Evolutionary conservation across 1,139 yeast species (phyloP).

Genomic region (Fermentozyma sake): DNA sequence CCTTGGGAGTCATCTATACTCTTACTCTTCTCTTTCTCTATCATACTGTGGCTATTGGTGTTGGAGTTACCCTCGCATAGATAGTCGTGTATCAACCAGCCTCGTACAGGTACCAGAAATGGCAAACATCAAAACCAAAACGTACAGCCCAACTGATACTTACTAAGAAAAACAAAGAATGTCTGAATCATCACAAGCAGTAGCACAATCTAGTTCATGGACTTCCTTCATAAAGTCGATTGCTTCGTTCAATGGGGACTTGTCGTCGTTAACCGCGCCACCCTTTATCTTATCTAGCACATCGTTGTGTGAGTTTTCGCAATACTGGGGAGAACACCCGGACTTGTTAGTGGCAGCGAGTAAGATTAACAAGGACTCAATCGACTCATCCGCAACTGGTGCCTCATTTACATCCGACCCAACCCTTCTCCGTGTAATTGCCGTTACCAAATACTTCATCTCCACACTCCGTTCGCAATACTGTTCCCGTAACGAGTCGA

Average conservation of each 20-base stretch:
- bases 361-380: slow-evolving; percentile 14
- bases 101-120: too few relatives aligned
- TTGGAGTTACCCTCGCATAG: too few relatives aligned
- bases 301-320: slow-evolving; percentile 85
- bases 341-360: slow-evolving; percentile 74
- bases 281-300: slow-evolving; percentile 94
- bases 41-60: too few relatives aligned
- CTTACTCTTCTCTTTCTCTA: too few relatives aligned
- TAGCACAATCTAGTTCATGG: slow-evolving; percentile 55
- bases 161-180: too few relatives aligned
- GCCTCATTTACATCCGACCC: slow-evolving; percentile 42
- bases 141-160: too few relatives aligned
- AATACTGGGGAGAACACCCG: slow-evolving; percentile 91
- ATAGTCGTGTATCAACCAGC: too few relatives aligned
- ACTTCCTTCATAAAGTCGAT: slow-evolving; percentile 85
- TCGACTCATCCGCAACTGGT: slow-evolving; percentile 19
- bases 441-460: slow-evolving; percentile 87
- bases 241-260: slow-evolving; percentile 91
- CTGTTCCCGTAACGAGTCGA: slow-evolving; percentile 83
- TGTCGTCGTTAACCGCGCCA: slow-evolving; percentile 92
- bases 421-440: slow-evolving; percentile 60
- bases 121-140: too few relatives aligned
- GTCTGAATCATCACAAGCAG: too few relatives aligned
- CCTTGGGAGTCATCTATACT: too few relatives aligned
- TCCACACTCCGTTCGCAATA: slow-evolving; percentile 90